These are phyloP conservation scores for Diaporthe citrichinensis DNA, from an alignment of 2,329 filamentous ascomycete genomes.

Conservation along the genomic window DNA sequence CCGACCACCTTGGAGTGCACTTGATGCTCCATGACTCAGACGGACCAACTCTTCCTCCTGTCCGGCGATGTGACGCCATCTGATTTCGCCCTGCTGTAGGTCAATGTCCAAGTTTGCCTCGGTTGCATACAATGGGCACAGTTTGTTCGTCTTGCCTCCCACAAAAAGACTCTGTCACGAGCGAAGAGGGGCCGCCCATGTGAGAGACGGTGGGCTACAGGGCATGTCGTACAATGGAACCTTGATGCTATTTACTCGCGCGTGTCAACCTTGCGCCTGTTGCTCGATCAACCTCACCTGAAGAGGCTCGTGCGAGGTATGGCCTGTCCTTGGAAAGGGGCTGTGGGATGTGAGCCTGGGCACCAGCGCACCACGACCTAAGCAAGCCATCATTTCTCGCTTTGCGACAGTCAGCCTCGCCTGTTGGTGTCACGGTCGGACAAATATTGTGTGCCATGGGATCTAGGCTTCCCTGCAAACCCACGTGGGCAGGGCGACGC, in stretches of 20 bases:
- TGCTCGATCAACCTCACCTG: constrained; percentile 12
- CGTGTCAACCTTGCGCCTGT: constrained; percentile 15
- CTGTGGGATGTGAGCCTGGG: background rate
- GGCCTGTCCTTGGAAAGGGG: background rate
- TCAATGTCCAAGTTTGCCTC: constrained; percentile 27
- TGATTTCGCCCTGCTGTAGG: constrained; percentile 9
- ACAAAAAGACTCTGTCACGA: background rate
- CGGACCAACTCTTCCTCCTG: background rate
- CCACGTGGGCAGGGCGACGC: constrained; percentile 12
- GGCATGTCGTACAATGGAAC: constrained; percentile 1
- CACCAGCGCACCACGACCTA: background rate
- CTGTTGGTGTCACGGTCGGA: constrained; percentile 11
- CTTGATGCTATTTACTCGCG: constrained; percentile 27
- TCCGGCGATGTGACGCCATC: constrained; percentile 8
- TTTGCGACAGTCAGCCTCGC: constrained; percentile 29
- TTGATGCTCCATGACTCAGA: constrained; percentile 26
- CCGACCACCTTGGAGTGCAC: constrained; percentile 10
- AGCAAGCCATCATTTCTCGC: constrained; percentile 10
- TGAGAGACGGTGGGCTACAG: constrained; percentile 3
- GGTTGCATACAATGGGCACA: constrained; percentile 5
- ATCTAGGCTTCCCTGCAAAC: background rate
- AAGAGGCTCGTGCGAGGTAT: constrained; percentile 10
- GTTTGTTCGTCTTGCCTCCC: constrained; percentile 3
- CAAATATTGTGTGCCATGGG: background rate
- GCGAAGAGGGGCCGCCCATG: constrained; percentile 10